Evolutionary conservation across 176 grass and related monocot species (phyloP), one percentile per base, ranked within the genome.

Genomic region (Themeda triandra): DNA sequence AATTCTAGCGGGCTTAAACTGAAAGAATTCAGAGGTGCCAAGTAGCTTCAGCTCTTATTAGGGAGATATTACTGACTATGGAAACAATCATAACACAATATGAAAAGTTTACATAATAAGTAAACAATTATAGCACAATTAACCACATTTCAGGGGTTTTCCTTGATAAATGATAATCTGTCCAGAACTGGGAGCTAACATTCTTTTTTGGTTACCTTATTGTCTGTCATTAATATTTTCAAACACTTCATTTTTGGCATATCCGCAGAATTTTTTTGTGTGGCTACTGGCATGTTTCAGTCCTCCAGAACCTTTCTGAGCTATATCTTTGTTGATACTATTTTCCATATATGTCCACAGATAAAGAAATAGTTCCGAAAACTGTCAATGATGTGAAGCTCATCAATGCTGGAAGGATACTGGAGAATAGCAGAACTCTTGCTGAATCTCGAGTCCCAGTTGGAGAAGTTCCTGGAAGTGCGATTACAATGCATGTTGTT

Each of bases 401-500:
- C 80, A 94, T 97, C 72, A 94, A 92, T 89, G 88, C 88, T 71
- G 94, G 94, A 82, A 94, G 86, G 85, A 85, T 97, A 89, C 87
- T 94, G 19, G 90, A 97, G 89, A 97, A 97, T 44, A 89, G 85
- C 82, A 86, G 69, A 85, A 94, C 94, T 29, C 78, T 97, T 66
- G 82, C 75, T 18, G 94, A 94, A 71, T 97, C 94, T 49, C 89
- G 80, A 80, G 83, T 92, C 83, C 92, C 90, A 49, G 94, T 92
- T 49, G 89, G 89, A 66, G 94, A 97, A 77, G 70, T 88, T 67
- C 86, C 94, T 51, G 92, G 86, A 45, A 87, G 87, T 89, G 87
- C 80, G 19, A 94, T 97, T 78, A 97, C 94, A 15, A 97, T 97
- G 92, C 94, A 97, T 84, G 89, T 97, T 78, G 94, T 97, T 76